Base-by-base conservation (phyloP, 148 eudicot species). In the Rheum nobile region DNA sequence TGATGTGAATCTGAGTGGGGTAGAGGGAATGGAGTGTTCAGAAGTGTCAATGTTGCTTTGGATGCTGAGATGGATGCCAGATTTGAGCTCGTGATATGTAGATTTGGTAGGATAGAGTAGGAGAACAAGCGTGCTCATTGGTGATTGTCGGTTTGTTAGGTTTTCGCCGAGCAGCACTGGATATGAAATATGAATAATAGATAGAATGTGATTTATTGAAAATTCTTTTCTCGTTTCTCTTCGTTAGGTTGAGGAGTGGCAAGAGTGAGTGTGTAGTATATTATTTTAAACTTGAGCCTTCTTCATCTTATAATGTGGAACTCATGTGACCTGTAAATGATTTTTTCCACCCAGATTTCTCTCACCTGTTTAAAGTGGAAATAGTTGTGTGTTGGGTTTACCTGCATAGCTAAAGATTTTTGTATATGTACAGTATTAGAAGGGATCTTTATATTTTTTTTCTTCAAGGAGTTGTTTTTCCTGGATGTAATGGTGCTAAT, bases 11-110 rank as follows among this genome's bases (percentile, higher is more conserved):
- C 39, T 65, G 38, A 65, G 57, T 13, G 61, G 28, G 61, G 29
- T 8, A 54, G 26, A 54, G 61, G 61, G 12, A 54, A 54, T 54
- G 28, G 28, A 54, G 61, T 57, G 67, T 10, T 57, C 67, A 10
- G 67, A 57, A 26, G 67, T 65, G 70, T 65, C 70, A 16, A 65
- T 65, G 70, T 65, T 16, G 34, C 32, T 11, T 28, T 57, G 67
- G 34, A 12, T 57, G 34, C 26, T 57, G 24, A 22, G 11, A 32
- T 59, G 34, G 67, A 26, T 59, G 34, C 57, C 8, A 21, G 57
- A 50, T 65, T 65, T 31, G 70, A 19, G 24, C 32, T 65, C 17
- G 39, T 32, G 4, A 19, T n/a, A 50, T 50, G 24, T 50, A 50
- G 57, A 50, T 65, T 65, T 65, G 70, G 10, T 65, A 14, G 70